Evolutionary conservation across 495 filamentous ascomycete genomes (phyloP).

Genomic region (Penicillium bovifimosum): DNA sequence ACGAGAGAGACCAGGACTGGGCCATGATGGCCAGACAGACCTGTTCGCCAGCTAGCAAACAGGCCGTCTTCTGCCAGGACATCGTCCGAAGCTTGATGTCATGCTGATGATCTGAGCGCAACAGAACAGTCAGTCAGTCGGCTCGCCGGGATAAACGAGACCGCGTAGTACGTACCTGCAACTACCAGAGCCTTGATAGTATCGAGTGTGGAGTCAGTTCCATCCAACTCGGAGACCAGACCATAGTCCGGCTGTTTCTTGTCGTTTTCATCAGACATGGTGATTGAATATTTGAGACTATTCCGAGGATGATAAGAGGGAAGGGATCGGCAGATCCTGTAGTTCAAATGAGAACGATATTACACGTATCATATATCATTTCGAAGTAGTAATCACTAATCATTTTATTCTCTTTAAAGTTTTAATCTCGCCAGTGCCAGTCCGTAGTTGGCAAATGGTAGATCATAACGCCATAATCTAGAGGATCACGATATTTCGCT

Average conservation of each 20-base stretch:
- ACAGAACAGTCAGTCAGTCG: background rate
- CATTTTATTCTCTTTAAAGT: background rate
- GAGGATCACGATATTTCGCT: constrained; percentile 7
- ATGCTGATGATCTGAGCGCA: constrained; percentile 35
- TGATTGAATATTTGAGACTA: background rate
- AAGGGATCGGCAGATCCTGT: background rate
- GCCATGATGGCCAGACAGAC: constrained; percentile 48
- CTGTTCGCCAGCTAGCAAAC: constrained; percentile 40
- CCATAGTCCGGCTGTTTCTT: constrained; percentile 9
- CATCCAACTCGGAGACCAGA: constrained; percentile 11
- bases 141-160: background rate
- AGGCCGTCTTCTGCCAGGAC: constrained; percentile 45
- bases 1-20: constrained; percentile 44
- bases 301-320: background rate
- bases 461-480: constrained; percentile 17
- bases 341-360: background rate
- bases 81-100: constrained; percentile 44
- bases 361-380: background rate
- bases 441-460: background rate
- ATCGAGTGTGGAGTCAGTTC: constrained; percentile 10
- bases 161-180: constrained; percentile 12
- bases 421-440: background rate
- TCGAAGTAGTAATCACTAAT: too few relatives aligned
- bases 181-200: constrained; percentile 24
- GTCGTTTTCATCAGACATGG: constrained; percentile 7